Conservation (phyloP, 1,284 basidiomycete species). For the Leccinum subfulvum region DNA sequence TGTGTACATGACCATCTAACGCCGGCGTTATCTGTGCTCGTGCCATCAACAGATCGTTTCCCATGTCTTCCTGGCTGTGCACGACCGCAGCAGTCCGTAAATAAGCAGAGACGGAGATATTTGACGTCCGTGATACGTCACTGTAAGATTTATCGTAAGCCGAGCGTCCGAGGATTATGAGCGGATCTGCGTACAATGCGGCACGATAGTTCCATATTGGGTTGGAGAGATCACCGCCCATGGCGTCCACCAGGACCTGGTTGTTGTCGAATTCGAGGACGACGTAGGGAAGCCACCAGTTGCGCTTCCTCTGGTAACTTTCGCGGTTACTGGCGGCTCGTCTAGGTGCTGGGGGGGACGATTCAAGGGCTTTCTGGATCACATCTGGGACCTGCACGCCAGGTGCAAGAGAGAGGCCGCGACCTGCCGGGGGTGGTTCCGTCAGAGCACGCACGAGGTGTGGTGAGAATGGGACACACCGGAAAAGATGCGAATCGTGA, state of each 20-base stretch:
- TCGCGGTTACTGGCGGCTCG: slow-evolving; percentile 73
- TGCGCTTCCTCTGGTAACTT: slow-evolving; percentile 84
- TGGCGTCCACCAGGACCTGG: slow-evolving; percentile 93
- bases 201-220: slow-evolving; percentile 97
- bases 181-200: slow-evolving; percentile 72
- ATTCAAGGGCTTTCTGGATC: slow-evolving; percentile 80
- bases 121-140: slow-evolving; percentile 88
- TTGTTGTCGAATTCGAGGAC: slow-evolving; percentile 99
- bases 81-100: slow-evolving; percentile 62
- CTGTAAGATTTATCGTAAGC: slow-evolving; percentile 37
- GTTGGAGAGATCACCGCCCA: slow-evolving; percentile 81
- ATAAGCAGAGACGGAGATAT: slow-evolving; percentile 86
- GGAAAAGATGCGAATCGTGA: slow-evolving; percentile 86
- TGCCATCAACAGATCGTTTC: slow-evolving; percentile 84
- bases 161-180: not conserved
- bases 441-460: not conserved
- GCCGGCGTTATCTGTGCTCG: slow-evolving; percentile 88
- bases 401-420: slow-evolving; percentile 71
- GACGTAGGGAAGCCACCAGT: slow-evolving; percentile 97
- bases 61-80: slow-evolving; percentile 67
- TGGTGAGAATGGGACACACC: slow-evolving; percentile 43
- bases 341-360: slow-evolving; percentile 48
- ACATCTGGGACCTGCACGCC: slow-evolving; percentile 79
- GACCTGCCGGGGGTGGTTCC: slow-evolving; percentile 41
- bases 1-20: slow-evolving; percentile 72